Evolutionary conservation across 148 eudicot species (phyloP).

Genomic region (Rhododendron mucronatum): DNA sequence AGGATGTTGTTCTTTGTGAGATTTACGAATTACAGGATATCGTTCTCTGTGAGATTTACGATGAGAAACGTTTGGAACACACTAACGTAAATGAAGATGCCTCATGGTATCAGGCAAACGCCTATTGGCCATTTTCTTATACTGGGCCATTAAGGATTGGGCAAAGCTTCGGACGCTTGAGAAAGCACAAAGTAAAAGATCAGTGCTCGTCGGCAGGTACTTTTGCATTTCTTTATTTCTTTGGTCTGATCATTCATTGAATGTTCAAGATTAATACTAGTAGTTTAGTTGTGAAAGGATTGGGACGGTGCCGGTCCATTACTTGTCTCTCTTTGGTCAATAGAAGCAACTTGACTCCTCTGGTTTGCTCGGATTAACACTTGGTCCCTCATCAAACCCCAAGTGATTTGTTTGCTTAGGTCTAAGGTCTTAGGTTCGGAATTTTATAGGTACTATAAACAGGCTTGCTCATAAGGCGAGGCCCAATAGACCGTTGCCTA

Average conservation of each 20-base stretch:
- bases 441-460: too few species aligned
- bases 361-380: neutral
- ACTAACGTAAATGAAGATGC: neutral
- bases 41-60: too few species aligned
- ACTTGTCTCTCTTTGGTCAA: neutral
- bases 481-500: too few species aligned
- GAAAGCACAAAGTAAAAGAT: conserved; percentile 13
- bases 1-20: too few species aligned
- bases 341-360: neutral
- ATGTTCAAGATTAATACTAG: neutral
- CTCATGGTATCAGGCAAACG: neutral
- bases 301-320: neutral
- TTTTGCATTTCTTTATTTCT: neutral
- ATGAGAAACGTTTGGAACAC: too few species aligned
- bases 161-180: conserved; percentile 74
- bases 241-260: neutral
- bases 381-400: neutral
- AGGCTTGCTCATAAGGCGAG: too few species aligned
- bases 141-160: conserved; percentile 67
- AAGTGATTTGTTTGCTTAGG: too few species aligned
- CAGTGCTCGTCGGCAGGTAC: neutral
- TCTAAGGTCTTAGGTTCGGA: neutral
- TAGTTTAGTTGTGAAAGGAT: neutral
- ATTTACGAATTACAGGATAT: too few species aligned
- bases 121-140: conserved; percentile 83